Evolutionary conservation across 129 eudicot species (phyloP), one percentile per base, ranked within the genome.

Genomic region (Rutidosis leptorrhynchoides): DNA sequence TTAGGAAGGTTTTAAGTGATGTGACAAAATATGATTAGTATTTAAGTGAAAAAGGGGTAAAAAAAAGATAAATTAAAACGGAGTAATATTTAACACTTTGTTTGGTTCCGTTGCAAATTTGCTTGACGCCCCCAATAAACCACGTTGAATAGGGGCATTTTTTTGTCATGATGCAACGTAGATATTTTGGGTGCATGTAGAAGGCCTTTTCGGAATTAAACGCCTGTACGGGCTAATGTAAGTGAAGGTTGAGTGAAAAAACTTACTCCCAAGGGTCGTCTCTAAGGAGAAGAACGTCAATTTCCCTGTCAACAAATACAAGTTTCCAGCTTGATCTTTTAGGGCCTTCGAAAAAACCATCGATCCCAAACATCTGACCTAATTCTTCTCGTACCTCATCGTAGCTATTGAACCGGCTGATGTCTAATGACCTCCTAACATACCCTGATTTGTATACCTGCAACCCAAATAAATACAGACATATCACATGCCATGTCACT

Each of bases 301-400:
- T 84, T 96, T 93, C 99, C 92, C 99, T 88, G 99, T 93, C 99
- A 45, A 93, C 99, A 53, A 93, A 88, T 82, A 93, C 99, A 93
- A 93, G 99, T 96, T 93, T 96, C 99, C 99, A 93, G 99, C 99
- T 96, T 93, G 99, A 93, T 93, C 99, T 93, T 78, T n/a, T n/a
- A n/a, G n/a, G n/a, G n/a, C n/a, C n/a, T n/a, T 88, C 96, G 67
- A 93, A 82, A 66, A 85, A 80, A 65, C 99, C 99, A 73, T 86
- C 92, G 70, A 93, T 84, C 83, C 90, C 95, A 63, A 88, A 93
- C 99, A 93, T 88, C 78, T 77, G 89, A 59, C 95, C 95, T 85
- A 93, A 78, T 63, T 88, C 96, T 62, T 84, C 84, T 6, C 95
- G 62, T 86, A 93, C 79, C 93, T 94, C 95, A 61, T 82, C 74